Evolutionary conservation across 2,329 filamentous ascomycete genomes (phyloP).

Genomic region (Dissoconium aciculare): DNA sequence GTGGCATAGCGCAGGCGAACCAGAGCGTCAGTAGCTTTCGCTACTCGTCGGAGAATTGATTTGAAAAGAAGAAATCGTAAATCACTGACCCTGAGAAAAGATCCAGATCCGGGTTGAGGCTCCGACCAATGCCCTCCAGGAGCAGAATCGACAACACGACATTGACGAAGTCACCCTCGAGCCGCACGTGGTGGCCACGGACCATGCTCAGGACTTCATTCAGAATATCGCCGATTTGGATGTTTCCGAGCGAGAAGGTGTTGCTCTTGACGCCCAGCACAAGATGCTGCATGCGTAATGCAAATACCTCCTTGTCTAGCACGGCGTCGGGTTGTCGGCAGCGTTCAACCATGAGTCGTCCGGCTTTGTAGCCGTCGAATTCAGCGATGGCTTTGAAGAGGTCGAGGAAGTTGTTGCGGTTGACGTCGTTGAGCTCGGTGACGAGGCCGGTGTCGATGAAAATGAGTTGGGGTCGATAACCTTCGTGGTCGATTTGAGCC

Average conservation of each 20-base stretch:
- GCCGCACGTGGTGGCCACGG: constrained; percentile 72
- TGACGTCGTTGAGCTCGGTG: constrained; percentile 76
- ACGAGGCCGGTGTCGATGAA: constrained; percentile 96
- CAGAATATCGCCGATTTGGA: constrained; percentile 91
- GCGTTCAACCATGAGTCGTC: constrained; percentile 87
- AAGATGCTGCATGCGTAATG: constrained; percentile 91
- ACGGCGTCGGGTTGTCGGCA: constrained; percentile 87
- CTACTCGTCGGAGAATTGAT: too few relatives aligned
- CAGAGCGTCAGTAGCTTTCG: too few relatives aligned
- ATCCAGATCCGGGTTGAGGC: constrained; percentile 72
- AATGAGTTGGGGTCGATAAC: constrained; percentile 83
- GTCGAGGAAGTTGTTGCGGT: constrained; percentile 82
- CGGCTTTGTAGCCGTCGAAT: constrained; percentile 91
- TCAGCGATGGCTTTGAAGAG: constrained; percentile 92
- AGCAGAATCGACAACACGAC: constrained; percentile 90
- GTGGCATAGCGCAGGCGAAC: too few relatives aligned
- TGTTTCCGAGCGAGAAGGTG: constrained; percentile 80
- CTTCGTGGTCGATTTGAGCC: constrained; percentile 63
- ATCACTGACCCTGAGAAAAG: constrained; percentile 53
- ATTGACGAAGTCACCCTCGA: constrained; percentile 97
- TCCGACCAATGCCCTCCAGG: constrained; percentile 84
- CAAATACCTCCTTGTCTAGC: constrained; percentile 77
- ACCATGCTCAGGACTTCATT: constrained; percentile 89
- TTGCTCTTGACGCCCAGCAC: constrained; percentile 79
- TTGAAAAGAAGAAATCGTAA: constrained; percentile 6